Evolutionary conservation across 1,284 basidiomycete species (phyloP), one percentile per base, ranked within the genome.

Genomic region (Ustilago tritici): DNA sequence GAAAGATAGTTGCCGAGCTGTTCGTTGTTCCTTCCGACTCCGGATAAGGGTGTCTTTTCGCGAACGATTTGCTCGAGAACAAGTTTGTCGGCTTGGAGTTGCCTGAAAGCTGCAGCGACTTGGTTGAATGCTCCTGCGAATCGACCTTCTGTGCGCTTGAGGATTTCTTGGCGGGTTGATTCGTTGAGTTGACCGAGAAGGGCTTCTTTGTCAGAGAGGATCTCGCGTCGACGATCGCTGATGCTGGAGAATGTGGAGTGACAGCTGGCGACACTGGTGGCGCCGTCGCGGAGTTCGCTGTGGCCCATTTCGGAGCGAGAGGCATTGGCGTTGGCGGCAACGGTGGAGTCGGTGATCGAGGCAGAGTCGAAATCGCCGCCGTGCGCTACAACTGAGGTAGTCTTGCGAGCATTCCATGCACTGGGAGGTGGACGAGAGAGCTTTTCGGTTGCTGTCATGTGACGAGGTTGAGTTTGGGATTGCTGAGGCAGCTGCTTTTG

Each of bases 41-140:
- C 73, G 15, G 56, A 60, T n/a, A 83, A 74, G 0, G 82, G 81
- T 2, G 82, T 82, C 31, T 80, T 82, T 6, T 76, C 75, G 6
- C 82, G 77, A 14, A 83, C 67, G 32, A 83, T 73, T 56, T 69
- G 65, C 65, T 83, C 82, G 14, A 83, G 69, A 14, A 79, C 47
- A 28, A 57, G 8, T 63, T 83, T 83, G 56, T 83, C 82, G 8
- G 79, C 71, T 54, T 82, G 82, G 50, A 82, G 71, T 60, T 82
- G 80, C 15, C 79, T 79, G 72, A 83, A 83, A 2, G 82, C 79
- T 6, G 43, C 41, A 0, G 79, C 77, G 4, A 82, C 70, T 56
- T 83, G 80, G 38, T 60, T 65, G 56, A 82, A 82, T 10, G 77
- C 81, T 34, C 79, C 79, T 17, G 75, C 57, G 35, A 83, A 83